Conservation (phyloP, 1,139 yeast genomes). For the Pneumocystis canis region DNA sequence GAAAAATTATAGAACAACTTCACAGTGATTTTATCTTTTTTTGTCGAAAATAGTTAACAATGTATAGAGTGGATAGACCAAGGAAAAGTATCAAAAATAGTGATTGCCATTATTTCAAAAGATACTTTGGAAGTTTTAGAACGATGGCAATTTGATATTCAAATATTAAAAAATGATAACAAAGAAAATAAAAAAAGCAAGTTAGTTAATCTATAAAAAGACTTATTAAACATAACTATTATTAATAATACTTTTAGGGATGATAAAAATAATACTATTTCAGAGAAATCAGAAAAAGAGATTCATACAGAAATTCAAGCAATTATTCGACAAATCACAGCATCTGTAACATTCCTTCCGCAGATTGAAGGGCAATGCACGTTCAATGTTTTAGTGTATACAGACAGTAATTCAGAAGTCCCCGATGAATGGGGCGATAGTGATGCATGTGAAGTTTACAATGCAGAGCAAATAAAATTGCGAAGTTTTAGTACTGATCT, state of each 20-base stretch:
- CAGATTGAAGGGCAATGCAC: constrained; percentile 55
- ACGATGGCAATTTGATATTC: constrained; percentile 72
- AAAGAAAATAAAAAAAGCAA: constrained; percentile 7
- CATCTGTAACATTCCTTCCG: constrained; percentile 76
- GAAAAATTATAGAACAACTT: constrained; percentile 56
- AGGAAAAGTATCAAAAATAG: constrained; percentile 53
- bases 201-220: not conserved
- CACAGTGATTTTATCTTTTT: constrained; percentile 29
- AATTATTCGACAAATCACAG: constrained; percentile 75
- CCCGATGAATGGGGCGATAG: constrained; percentile 85
- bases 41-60: not conserved
- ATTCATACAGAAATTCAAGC: constrained; percentile 69
- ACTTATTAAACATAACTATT: not conserved
- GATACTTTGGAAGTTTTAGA: constrained; percentile 58
- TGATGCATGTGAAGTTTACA: constrained; percentile 42
- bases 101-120: constrained; percentile 56
- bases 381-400: constrained; percentile 74
- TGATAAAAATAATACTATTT: not conserved
- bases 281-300: constrained; percentile 32
- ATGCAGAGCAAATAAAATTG: constrained; percentile 54
- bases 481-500: constrained; percentile 53
- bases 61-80: constrained; percentile 53
- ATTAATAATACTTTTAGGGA: not conserved
- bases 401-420: constrained; percentile 55
- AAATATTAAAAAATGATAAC: constrained; percentile 23